Conservation (phyloP, 495 filamentous ascomycete species). For the Echria macrotheca region DNA sequence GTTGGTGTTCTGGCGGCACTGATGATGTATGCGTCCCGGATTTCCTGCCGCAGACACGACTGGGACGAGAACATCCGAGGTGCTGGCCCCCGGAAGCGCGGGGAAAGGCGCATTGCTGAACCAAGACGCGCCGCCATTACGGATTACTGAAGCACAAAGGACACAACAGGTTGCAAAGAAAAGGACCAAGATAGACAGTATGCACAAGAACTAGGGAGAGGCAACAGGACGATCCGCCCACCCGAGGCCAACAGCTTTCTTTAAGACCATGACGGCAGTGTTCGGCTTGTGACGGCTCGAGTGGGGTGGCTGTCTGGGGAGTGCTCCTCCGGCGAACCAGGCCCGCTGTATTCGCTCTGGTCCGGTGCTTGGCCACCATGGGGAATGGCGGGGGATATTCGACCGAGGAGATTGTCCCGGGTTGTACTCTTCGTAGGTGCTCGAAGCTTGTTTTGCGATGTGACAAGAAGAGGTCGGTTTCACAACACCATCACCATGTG, state of each 20-base stretch:
- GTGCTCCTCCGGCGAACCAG: not conserved
- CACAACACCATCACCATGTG: no score
- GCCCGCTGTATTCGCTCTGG: not conserved
- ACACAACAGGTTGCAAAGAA: not conserved
- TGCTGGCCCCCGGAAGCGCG: slow-evolving; percentile 25
- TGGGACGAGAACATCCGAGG: slow-evolving; percentile 63
- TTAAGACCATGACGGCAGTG: slow-evolving; percentile 20
- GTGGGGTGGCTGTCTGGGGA: slow-evolving; percentile 16
- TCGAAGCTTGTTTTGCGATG: no score
- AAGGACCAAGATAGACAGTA: not conserved
- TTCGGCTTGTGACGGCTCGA: slow-evolving; percentile 34
- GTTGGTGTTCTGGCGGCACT: slow-evolving; percentile 83
- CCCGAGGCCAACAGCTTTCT: slow-evolving; percentile 11
- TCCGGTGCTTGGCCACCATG: no score
- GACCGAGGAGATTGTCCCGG: no score
- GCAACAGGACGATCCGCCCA: slow-evolving; percentile 3
- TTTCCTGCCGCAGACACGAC: slow-evolving; percentile 54
- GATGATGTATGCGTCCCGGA: slow-evolving; percentile 87
- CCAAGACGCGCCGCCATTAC: slow-evolving; percentile 18
- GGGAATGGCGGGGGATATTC: no score
- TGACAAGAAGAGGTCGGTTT: no score
- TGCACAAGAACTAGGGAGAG: not conserved
- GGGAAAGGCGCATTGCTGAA: slow-evolving; percentile 15
- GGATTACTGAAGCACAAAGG: not conserved
- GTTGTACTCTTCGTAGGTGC: no score